A percentile compares a stretch with the other conserved stretches of the same genome.
Conservation (phyloP, 257 asterid genomes). For the Thymus mandschuricus region DNA sequence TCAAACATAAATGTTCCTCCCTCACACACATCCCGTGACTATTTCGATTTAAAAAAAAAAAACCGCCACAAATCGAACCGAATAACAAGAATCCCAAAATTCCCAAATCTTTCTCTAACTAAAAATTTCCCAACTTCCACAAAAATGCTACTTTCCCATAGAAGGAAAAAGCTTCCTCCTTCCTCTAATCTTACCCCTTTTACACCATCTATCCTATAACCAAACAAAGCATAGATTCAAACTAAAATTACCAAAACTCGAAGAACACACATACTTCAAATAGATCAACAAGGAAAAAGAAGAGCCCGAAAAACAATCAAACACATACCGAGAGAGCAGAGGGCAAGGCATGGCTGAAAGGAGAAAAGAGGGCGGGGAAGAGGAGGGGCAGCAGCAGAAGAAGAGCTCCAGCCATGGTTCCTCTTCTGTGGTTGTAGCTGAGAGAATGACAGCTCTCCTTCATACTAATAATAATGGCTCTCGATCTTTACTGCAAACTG, state of each 20-base stretch:
- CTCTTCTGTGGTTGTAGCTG: conserved; percentile 45
- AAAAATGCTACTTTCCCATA: background rate
- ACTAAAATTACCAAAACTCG: background rate
- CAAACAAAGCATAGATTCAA: conserved; percentile 5
- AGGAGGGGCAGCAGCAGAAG: conserved; percentile 62
- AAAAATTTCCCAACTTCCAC: conserved; percentile 12
- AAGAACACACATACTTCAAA: background rate
- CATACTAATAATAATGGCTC: conserved; percentile 30
- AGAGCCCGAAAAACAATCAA: background rate
- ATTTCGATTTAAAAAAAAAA: background rate
- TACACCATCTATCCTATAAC: conserved; percentile 8
- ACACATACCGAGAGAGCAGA: conserved; percentile 56
- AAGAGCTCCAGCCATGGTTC: conserved; percentile 65
- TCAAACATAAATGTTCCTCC: background rate
- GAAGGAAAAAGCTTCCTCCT: background rate
- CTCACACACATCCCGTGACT: background rate
- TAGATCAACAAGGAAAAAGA: conserved; percentile 13
- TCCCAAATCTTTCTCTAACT: conserved; percentile 22
- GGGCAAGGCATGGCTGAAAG: conserved; percentile 66
- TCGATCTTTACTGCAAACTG: conserved; percentile 32
- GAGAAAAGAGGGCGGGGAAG: conserved; percentile 48
- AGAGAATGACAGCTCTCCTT: conserved; percentile 34
- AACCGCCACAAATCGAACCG: conserved; percentile 14
- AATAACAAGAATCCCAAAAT: conserved; percentile 24
- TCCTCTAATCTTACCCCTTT: conserved; percentile 13